Base-by-base conservation (phyloP, 306 rosid genomes). In the Gastrolobium villosum region DNA sequence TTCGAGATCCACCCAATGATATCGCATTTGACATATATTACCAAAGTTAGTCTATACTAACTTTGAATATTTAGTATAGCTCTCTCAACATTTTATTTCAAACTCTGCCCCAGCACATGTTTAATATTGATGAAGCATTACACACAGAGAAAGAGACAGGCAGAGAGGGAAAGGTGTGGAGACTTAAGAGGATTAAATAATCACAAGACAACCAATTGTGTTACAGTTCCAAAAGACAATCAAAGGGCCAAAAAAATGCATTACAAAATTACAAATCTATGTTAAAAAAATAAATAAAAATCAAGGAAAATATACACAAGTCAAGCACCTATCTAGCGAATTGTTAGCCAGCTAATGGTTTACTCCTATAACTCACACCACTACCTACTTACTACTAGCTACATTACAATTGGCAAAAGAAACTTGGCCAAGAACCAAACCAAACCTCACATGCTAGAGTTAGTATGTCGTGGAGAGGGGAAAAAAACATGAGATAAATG, bases 271-370 rank as follows among this genome's bases (percentile, higher is more conserved):
- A 84, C 84, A 88, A 86, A 87, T 80, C 79, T 81, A 55, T 73
- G 84, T 64, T 61, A 80, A 61, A 36, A 43, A 28, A 28, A 30
- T 6, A n/a, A 37, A 60, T 11, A 2, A 56, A 84, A 75, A 14
- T 1, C 6, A 56, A 43, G 48, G 15, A 59, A 75, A 63, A 80
- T 83, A 81, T 85, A 82, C 90, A 84, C 73, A 67, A 46, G 66
- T 57, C n/a, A 77, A 68, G 77, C 52, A 78, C 57, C 84, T 79
- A 70, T 65, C 87, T 77, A 76, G 76, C 84, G 53, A 82, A 52
- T 60, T 84, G 93, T 91, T 86, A 92, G 94, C 85, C 89, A 80
- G 87, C 85, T 81, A 72, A 79, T 83, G 45, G 9, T 75, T 83
- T 78, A 82, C 36, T 77, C 87, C 88, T 91, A n/a, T n/a, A n/a